A percentile compares a stretch with the other conserved stretches of the same genome.
phyloP scores from a whole-genome alignment of 192 early-diverging fungal genomes.

The Kickxella alabastrina region DNA sequence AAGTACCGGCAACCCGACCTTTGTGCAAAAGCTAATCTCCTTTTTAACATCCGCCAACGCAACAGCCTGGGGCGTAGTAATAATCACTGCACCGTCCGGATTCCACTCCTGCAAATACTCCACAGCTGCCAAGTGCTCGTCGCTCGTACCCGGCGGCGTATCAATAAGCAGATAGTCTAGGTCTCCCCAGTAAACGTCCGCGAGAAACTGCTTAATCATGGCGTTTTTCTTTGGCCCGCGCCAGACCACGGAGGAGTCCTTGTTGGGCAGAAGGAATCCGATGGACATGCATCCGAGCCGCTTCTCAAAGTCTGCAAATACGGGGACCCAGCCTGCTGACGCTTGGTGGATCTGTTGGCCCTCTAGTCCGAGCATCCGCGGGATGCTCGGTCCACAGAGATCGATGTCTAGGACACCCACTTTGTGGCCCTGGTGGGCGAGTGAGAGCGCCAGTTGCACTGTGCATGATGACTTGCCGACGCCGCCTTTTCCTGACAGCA shows the following conservation, averaged over 20 bases:
- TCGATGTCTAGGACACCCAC: conserved; percentile 97
- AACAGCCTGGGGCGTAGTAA: conserved; percentile 96
- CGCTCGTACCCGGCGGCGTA: conserved; percentile 96
- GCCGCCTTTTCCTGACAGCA: conserved; percentile 97
- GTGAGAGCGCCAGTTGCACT: conserved; percentile 74
- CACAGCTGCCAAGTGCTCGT: conserved; percentile 93
- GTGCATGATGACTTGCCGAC: conserved; percentile 96
- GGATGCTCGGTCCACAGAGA: conserved; percentile 94
- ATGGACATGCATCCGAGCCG: conserved; percentile 91
- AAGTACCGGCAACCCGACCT: conserved; percentile 82
- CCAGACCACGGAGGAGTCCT: conserved; percentile 96
- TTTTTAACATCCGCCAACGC: conserved; percentile 90
- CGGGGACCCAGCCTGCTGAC: conserved; percentile 83
- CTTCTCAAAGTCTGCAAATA: conserved; percentile 65
- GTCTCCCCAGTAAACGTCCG: conserved; percentile 95
- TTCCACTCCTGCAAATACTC: conserved; percentile 81
- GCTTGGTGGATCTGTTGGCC: conserved; percentile 87
- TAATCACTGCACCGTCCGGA: conserved; percentile 83
- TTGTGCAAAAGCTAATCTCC: conserved; percentile 94
- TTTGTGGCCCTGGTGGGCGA: conserved; percentile 58
- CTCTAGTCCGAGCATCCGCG: conserved; percentile 91
- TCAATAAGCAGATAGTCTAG: conserved; percentile 94
- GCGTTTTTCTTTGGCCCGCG: conserved; percentile 98
- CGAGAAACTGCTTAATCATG: conserved; percentile 96
- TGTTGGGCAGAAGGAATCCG: conserved; percentile 84